These are phyloP conservation scores for Guyanaporus albipodus DNA, from an alignment of 768 basidiomycete genomes.

Conservation along the genomic window DNA sequence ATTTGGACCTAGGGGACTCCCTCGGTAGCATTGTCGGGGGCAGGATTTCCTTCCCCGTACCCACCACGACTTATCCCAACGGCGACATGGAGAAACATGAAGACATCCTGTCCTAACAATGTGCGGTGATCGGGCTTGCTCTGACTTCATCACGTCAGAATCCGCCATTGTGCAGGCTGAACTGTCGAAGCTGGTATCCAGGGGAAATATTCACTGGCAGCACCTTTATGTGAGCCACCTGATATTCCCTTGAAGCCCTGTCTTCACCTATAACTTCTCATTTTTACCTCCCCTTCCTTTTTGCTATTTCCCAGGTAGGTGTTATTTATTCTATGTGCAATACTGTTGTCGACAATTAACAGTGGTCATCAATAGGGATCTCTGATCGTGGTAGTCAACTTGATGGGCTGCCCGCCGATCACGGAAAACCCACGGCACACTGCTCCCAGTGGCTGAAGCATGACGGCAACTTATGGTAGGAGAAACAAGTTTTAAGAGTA, in stretches of 20 bases:
- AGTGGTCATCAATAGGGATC: not conserved
- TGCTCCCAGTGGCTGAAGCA: not conserved
- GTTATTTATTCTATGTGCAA: not conserved
- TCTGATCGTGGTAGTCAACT: not conserved
- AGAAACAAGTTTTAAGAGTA: not conserved
- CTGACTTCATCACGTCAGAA: not conserved
- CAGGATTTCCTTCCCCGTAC: not conserved
- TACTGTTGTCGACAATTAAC: not conserved
- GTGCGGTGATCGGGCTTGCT: no score
- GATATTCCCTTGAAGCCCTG: not conserved
- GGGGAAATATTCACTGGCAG: no score
- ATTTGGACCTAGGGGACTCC: no score
- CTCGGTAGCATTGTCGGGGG: no score
- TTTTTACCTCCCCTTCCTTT: not conserved
- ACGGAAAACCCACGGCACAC: no score
- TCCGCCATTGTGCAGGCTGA: not conserved
- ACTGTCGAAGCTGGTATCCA: no score
- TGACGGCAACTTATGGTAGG: conserved; percentile 1
- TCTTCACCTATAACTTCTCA: not conserved
- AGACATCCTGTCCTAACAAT: no score
- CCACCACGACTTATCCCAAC: not conserved
- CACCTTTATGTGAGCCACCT: no score
- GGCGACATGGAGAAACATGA: not conserved
- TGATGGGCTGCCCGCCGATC: no score
- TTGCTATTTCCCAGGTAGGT: not conserved